phyloP scores from a whole-genome alignment of 352 stramenopile species.

The Blastocystis hominis region DNA sequence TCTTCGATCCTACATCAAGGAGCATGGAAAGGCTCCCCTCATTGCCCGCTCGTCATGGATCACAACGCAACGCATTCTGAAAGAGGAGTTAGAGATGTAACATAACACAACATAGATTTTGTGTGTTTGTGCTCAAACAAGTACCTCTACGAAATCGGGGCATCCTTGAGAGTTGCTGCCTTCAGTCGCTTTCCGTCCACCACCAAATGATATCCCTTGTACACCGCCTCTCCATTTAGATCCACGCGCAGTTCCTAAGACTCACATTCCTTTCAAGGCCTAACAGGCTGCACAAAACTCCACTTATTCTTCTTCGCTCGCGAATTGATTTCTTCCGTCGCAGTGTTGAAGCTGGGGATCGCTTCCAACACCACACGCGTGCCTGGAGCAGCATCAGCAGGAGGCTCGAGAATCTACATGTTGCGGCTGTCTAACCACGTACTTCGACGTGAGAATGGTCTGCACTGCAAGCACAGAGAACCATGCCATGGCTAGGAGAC shows the following conservation, averaged over 20 bases:
- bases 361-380: background rate
- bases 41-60: background rate
- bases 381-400: background rate
- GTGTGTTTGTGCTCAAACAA: background rate
- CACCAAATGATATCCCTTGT: constrained; percentile 12
- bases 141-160: constrained; percentile 25
- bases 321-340: background rate
- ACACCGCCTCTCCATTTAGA: constrained; percentile 27
- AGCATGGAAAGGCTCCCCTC: background rate
- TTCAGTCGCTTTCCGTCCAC: constrained; percentile 28
- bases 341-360: background rate
- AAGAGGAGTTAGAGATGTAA: background rate
- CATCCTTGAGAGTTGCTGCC: background rate
- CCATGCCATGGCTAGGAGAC: constrained; percentile 53
- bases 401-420: constrained; percentile 9
- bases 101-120: too few relatives aligned
- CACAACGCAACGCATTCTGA: background rate
- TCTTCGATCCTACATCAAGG: background rate
- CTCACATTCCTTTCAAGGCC: background rate
- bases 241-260: constrained; percentile 33
- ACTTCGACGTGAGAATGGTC: constrained; percentile 26
- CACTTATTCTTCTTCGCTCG: background rate
- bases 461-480: constrained; percentile 37
- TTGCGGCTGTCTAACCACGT: background rate
- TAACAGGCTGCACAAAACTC: background rate